Evolutionary conservation across 164 flowering plant genomes (phyloP).

Genomic region (Protea cynaroides): DNA sequence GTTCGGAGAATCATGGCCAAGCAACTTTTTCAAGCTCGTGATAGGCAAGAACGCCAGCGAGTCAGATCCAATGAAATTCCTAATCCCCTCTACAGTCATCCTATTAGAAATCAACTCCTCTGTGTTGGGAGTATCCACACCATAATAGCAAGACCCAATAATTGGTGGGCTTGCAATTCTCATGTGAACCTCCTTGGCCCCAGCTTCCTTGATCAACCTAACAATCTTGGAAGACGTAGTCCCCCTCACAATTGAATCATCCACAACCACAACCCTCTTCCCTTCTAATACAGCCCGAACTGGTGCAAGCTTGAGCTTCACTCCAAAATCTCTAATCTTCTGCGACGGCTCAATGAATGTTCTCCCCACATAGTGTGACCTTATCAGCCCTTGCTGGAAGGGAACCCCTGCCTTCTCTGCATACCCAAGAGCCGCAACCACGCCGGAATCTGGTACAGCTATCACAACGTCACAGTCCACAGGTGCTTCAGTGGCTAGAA

Average conservation of each 20-base stretch:
- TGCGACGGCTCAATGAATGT: slow-evolving; percentile 93
- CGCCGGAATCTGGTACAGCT: slow-evolving; percentile 92
- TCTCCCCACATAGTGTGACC: slow-evolving; percentile 88
- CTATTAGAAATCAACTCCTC: slow-evolving; percentile 79
- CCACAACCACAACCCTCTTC: slow-evolving; percentile 90
- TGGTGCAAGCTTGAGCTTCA: slow-evolving; percentile 82
- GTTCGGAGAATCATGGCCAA: slow-evolving; percentile 40
- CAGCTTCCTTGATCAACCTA: slow-evolving; percentile 76
- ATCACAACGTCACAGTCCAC: slow-evolving; percentile 95
- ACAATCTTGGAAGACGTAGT: slow-evolving; percentile 89
- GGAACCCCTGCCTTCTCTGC: slow-evolving; percentile 79
- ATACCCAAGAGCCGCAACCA: slow-evolving; percentile 87
- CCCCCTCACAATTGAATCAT: slow-evolving; percentile 92
- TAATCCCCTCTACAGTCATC: slow-evolving; percentile 66
- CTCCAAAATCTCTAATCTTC: slow-evolving; percentile 85
- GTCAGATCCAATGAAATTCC: slow-evolving; percentile 67
- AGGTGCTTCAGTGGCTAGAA: slow-evolving; percentile 70
- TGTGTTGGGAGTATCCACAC: slow-evolving; percentile 78
- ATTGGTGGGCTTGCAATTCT: slow-evolving; percentile 94
- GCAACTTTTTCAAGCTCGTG: slow-evolving; percentile 49
- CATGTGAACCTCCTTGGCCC: slow-evolving; percentile 94
- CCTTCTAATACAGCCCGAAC: slow-evolving; percentile 73
- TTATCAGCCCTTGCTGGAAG: slow-evolving; percentile 70
- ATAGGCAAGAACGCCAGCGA: slow-evolving; percentile 73
- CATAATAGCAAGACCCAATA: slow-evolving; percentile 79